phyloP scores from a whole-genome alignment of 768 basidiomycete species.

The Sarcodon aspratus region DNA sequence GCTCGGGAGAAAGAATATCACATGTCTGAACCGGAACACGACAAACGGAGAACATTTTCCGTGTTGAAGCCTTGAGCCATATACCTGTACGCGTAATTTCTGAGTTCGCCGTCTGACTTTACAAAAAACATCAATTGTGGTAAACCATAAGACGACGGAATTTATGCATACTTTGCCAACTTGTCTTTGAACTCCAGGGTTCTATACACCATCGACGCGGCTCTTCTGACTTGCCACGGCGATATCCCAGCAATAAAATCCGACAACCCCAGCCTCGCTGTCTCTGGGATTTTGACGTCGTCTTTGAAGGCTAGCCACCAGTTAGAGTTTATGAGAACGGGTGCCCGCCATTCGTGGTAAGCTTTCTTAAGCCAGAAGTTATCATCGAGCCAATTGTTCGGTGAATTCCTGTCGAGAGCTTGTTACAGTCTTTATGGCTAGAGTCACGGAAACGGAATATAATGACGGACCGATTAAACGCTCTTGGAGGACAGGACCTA shows the following conservation, averaged over 20 bases:
- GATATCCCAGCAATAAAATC: conserved; percentile 31
- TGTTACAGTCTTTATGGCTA: conserved; percentile 1
- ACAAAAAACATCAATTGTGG: background rate
- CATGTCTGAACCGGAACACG: conserved; percentile 61
- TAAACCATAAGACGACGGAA: background rate
- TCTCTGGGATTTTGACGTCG: conserved; percentile 49
- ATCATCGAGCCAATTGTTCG: conserved; percentile 90
- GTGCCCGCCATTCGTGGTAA: conserved; percentile 81
- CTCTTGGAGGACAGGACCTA: conserved; percentile 62
- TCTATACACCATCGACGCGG: conserved; percentile 71
- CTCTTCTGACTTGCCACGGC: conserved; percentile 77
- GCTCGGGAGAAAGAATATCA: conserved; percentile 48
- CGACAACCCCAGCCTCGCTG: background rate
- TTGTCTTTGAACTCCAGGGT: conserved; percentile 62
- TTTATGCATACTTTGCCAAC: conserved; percentile 41
- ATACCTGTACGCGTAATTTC: conserved; percentile 25
- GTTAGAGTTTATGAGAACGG: conserved; percentile 83
- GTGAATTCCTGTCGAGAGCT: conserved; percentile 77
- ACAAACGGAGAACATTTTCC: conserved; percentile 64
- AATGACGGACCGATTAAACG: conserved; percentile 48
- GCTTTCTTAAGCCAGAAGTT: conserved; percentile 85
- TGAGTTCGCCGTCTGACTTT: background rate
- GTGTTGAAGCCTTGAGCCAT: conserved; percentile 50
- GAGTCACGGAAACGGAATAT: conserved; percentile 6
- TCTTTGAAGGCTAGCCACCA: conserved; percentile 90